phyloP scores from a whole-genome alignment of 2,329 filamentous ascomycete species.

The Fusarium algeriense region DNA sequence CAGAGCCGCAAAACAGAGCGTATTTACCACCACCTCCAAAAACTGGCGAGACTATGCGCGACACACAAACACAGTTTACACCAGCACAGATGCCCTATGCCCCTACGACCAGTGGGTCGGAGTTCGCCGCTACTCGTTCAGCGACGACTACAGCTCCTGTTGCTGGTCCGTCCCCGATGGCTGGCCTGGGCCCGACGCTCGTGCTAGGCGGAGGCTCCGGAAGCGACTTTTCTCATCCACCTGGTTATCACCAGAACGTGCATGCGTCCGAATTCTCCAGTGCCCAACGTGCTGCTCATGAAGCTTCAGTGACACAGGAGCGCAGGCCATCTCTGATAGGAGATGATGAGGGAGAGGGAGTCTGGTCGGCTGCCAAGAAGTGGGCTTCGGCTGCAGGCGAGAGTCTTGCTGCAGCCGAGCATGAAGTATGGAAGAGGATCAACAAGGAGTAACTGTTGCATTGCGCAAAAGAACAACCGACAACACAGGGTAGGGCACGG shows the following conservation, averaged over 20 bases:
- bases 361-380: constrained; percentile 70
- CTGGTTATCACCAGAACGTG: constrained; percentile 69
- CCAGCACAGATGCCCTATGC: constrained; percentile 64
- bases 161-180: constrained; percentile 45
- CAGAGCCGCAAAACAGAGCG: constrained; percentile 54
- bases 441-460: constrained; percentile 63
- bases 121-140: constrained; percentile 60
- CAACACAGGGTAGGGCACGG: constrained; percentile 18
- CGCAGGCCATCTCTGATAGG: constrained; percentile 37
- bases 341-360: constrained; percentile 56
- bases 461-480: neutral
- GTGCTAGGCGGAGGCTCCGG: constrained; percentile 45
- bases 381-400: constrained; percentile 68
- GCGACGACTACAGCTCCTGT: constrained; percentile 56
- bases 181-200: constrained; percentile 45
- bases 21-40: constrained; percentile 65
- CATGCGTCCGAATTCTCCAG: constrained; percentile 65
- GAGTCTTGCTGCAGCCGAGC: constrained; percentile 69
- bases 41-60: constrained; percentile 59
- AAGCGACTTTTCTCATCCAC: constrained; percentile 59
- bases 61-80: constrained; percentile 50
- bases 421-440: constrained; percentile 72
- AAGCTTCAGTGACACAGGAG: constrained; percentile 49
- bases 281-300: constrained; percentile 59
- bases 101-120: constrained; percentile 56